A percentile compares a stretch with the other conserved stretches of the same genome.
phyloP scores from a whole-genome alignment of 352 stramenopile genomes.

The Phytophthora sojae region DNA sequence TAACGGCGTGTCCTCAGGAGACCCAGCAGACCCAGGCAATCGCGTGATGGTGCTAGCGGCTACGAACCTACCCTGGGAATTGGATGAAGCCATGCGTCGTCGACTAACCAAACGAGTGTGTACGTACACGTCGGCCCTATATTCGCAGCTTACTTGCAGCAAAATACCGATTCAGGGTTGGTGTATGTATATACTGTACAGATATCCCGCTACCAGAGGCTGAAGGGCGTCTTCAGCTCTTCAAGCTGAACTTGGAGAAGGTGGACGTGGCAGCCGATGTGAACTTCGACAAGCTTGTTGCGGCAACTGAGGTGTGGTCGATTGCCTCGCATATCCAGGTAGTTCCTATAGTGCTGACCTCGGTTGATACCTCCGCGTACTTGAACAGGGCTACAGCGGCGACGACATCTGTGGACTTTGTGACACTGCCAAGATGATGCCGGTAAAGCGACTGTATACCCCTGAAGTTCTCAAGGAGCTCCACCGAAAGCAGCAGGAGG shows the following conservation, averaged over 20 bases:
- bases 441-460: conserved; percentile 82
- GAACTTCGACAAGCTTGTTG: conserved; percentile 80
- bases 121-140: conserved; percentile 10
- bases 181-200: conserved; percentile 1
- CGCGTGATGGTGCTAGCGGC: conserved; percentile 94
- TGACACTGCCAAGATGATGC: conserved; percentile 83
- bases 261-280: conserved; percentile 88
- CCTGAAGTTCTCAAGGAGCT: conserved; percentile 59
- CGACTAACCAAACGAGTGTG: conserved; percentile 96
- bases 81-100: conserved; percentile 96
- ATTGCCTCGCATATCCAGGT: not conserved
- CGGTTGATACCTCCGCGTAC: not conserved
- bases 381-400: conserved; percentile 59
- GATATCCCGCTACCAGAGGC: conserved; percentile 69
- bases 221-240: conserved; percentile 67
- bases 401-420: conserved; percentile 66
- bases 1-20: conserved; percentile 90
- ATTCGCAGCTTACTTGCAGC: too few relatives aligned
- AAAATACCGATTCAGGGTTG: too few relatives aligned
- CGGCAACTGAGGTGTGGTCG: conserved; percentile 58
- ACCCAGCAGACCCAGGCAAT: conserved; percentile 50
- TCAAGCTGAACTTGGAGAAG: conserved; percentile 81
- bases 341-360: not conserved
- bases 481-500: conserved; percentile 56
- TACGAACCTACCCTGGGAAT: conserved; percentile 96